Conservation (phyloP, 495 filamentous ascomycete genomes). For the Penicillium waksmanii region DNA sequence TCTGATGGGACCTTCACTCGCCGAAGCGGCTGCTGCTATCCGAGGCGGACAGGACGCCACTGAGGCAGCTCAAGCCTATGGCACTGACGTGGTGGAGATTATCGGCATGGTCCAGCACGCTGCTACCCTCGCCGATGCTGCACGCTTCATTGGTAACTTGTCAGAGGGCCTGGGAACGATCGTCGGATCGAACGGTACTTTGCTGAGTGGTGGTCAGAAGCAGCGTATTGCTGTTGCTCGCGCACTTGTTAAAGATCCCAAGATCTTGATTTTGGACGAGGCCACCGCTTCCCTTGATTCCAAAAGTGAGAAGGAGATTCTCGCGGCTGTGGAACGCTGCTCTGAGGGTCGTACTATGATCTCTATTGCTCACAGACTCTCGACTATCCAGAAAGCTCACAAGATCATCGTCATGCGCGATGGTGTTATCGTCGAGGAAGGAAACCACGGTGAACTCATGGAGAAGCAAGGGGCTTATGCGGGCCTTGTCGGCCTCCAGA, state of each 20-base stretch:
- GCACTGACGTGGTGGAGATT: constrained; percentile 40
- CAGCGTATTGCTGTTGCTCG: constrained; percentile 71
- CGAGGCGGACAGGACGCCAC: constrained; percentile 40
- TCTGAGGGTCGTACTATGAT: constrained; percentile 49
- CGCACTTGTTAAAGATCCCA: constrained; percentile 74
- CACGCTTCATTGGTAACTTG: constrained; percentile 49
- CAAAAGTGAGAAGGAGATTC: constrained; percentile 56
- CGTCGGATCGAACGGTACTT: constrained; percentile 58
- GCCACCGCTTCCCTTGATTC: constrained; percentile 68
- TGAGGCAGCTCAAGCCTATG: constrained; percentile 32
- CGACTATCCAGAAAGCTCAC: constrained; percentile 60
- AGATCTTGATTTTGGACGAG: constrained; percentile 82
- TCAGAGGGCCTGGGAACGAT: constrained; percentile 55
- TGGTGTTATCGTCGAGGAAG: constrained; percentile 56
- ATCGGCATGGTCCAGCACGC: constrained; percentile 43
- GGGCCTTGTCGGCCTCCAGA: constrained; percentile 23
- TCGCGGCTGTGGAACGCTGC: constrained; percentile 51
- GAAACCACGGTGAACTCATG: constrained; percentile 51
- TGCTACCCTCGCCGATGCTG: constrained; percentile 45
- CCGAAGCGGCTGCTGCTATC: constrained; percentile 36
- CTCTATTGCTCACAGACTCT: constrained; percentile 52
- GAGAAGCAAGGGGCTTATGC: constrained; percentile 43
- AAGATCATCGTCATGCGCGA: constrained; percentile 66
- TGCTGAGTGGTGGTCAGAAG: constrained; percentile 66
- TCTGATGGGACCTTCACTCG: constrained; percentile 34